Base-by-base conservation (phyloP, 2,329 filamentous ascomycete genomes). In the Phaeosphaeria sp. region DNA sequence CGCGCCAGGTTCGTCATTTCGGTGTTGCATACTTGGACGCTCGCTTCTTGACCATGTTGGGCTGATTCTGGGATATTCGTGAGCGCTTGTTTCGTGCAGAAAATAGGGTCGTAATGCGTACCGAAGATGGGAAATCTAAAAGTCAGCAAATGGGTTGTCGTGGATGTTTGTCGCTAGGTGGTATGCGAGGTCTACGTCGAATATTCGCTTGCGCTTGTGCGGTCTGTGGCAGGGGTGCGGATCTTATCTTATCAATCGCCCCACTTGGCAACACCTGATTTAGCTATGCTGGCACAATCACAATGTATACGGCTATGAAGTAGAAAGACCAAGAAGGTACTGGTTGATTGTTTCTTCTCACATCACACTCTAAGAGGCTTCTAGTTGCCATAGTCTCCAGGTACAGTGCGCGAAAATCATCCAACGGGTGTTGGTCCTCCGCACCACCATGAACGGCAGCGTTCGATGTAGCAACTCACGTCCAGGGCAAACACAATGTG, bases 41-140 rank as follows among this genome's bases (percentile, higher is more conserved):
- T 81, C 88, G 84, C 85, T 90, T 90, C 85, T 90, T 90, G 83
- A 90, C 87, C 88, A 90, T 90, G 79, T 79, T 89, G 74, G 82
- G 81, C 82, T 81, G 80, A 80, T 81, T 80, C 75, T 78, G 59
- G 50, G 36, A 17, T 47, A 33, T 50, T 50, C 54, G 65, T 75
- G 58, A 73, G 67, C 60, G 44, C 25, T 43, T 6, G 50, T 25
- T 52, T 33, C 43, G 25, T 57, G 42, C 20, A 50, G 41, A 46
- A 36, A 33, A 41, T 46, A 39, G 41, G 36, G 11, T 60, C 42
- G 53, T 52, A 36, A 48, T 63, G 68, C 72, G 68, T 63, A 77
- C 73, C 71, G 69, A 71, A 75, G 72, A 74, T 74, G 58, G 65
- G 46, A 59, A 54, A 73, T 71, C 73, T 76, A 71, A 55, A 71